A percentile compares a stretch with the other conserved stretches of the same genome.
These are phyloP conservation scores for Talaromyces sp. DNA, from an alignment of 2,329 filamentous ascomycete genomes.

Conservation along the genomic window DNA sequence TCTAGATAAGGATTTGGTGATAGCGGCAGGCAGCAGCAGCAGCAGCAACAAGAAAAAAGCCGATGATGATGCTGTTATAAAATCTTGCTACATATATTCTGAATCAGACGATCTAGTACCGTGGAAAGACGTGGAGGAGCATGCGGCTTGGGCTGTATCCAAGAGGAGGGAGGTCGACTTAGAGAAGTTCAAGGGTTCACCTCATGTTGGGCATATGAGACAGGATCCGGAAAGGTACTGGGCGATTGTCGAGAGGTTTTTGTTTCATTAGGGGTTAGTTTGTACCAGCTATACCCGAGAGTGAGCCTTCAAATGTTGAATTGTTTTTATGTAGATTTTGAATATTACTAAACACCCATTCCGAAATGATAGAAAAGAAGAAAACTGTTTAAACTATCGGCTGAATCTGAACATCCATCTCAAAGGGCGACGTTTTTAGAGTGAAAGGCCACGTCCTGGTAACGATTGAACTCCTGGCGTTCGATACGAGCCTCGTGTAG, in stretches of 20 bases:
- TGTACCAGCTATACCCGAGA: not conserved
- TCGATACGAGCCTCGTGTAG: slow-evolving; percentile 23
- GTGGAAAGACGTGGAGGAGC: slow-evolving; percentile 32
- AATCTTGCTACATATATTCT: slow-evolving; percentile 36
- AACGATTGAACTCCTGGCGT: slow-evolving; percentile 21
- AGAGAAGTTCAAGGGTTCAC: slow-evolving; percentile 32
- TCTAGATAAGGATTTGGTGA: slow-evolving; percentile 24
- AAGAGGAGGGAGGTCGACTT: slow-evolving; percentile 29
- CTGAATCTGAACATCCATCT: not conserved
- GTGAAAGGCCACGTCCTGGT: slow-evolving; percentile 27
- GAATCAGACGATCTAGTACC: slow-evolving; percentile 34
- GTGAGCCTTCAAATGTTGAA: not conserved
- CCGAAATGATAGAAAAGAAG: not conserved
- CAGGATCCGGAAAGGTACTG: slow-evolving; percentile 36
- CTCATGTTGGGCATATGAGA: slow-evolving; percentile 39
- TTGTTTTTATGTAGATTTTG: not conserved
- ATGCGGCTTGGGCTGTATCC: slow-evolving; percentile 28
- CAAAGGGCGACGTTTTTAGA: slow-evolving; percentile 18
- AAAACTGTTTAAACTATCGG: not conserved
- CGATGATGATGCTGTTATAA: not conserved
- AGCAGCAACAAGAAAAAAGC: slow-evolving; percentile 12
- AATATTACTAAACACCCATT: not conserved
- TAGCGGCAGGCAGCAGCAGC: slow-evolving; percentile 9
- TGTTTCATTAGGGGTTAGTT: not conserved
- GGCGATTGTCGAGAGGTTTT: slow-evolving; percentile 24